Evolutionary conservation across 2,329 filamentous ascomycete species (phyloP), one percentile per base, ranked within the genome.

Genomic region (Trichoderma sp.): DNA sequence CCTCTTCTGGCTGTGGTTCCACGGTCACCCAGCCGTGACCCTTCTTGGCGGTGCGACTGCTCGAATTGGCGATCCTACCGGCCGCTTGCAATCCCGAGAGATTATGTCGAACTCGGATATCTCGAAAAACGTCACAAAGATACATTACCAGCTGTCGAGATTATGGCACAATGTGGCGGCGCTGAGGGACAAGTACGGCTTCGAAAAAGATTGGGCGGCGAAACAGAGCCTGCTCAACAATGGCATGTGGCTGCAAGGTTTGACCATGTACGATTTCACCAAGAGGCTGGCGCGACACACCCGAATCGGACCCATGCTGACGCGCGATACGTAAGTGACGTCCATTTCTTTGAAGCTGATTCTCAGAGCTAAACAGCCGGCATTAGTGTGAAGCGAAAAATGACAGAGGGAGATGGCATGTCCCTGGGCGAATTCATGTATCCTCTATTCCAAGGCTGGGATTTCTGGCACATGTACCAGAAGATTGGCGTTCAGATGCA

Each of bases 401-500:
- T 98, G 84, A 86, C 87, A n/a, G 89, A 89, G 65, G 93, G 93
- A 47, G 92, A 96, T 72, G 96, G 96, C 74, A 95, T 99, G 91
- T 96, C 94, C 0, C 92, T 96, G 75, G 91, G 93, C 43, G 96
- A 99, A 78, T 97, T 99, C 79, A 87, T 89, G 53, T 99, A 99
- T 76, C 96, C 96, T 1, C 82, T 99, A 19, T 88, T 98, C 75
- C 96, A 99, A 78, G 94, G 91, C 27, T 98, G 94, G 91, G 96
- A 99, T 79, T 99, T 94, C 88, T 98, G 93, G 92, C 86, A 92
- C 74, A 86, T 98, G 82, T 96, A 92, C 80, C 79, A 75, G 71
- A 85, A 87, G 58, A 84, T 85, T 29, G 86, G 86, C 59, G 85
- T 94, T 11, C 91, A 94, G 76, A 87, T 98, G 77, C 94, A 99